phyloP scores from a whole-genome alignment of 2,329 filamentous ascomycete genomes.

The Aspergillus pseudotamarii region DNA sequence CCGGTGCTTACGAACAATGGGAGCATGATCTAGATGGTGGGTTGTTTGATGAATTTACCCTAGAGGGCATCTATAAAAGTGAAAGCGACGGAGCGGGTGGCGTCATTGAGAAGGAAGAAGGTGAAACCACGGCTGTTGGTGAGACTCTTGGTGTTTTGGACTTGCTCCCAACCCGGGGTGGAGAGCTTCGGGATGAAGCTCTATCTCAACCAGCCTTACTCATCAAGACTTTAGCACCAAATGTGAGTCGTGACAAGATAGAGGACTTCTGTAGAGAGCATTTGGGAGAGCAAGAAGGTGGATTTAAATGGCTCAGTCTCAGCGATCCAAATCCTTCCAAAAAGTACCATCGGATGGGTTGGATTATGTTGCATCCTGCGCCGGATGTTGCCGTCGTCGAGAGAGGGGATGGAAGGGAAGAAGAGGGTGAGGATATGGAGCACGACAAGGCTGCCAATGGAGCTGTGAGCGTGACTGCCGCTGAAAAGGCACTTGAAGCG shows the following conservation, averaged over 20 bases:
- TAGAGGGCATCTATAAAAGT: constrained; percentile 91
- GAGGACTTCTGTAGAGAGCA: constrained; percentile 95
- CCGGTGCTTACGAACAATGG: constrained; percentile 81
- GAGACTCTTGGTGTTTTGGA: constrained; percentile 93
- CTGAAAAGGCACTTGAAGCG: constrained; percentile 87
- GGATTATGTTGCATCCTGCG: constrained; percentile 91
- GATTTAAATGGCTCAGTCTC: constrained; percentile 93
- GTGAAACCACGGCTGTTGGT: constrained; percentile 86
- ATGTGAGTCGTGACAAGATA: constrained; percentile 89
- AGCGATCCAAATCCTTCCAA: constrained; percentile 97
- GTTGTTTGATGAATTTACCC: constrained; percentile 88
- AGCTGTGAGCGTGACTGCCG: constrained; percentile 53
- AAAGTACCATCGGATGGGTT: constrained; percentile 95
- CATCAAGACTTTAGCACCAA: constrained; percentile 97
- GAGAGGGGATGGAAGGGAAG: constrained; percentile 72
- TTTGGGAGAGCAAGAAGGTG: constrained; percentile 84
- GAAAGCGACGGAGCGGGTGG: constrained; percentile 87
- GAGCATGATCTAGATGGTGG: constrained; percentile 82
- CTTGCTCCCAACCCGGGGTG: constrained; percentile 78
- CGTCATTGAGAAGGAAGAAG: constrained; percentile 89
- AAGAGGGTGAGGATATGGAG: constrained; percentile 60
- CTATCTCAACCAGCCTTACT: constrained; percentile 87
- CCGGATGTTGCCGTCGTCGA: constrained; percentile 70
- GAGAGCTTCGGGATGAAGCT: constrained; percentile 86
- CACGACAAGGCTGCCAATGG: constrained; percentile 36